phyloP scores from a whole-genome alignment of 441 rosid genomes.

The Gossypium laxum region DNA sequence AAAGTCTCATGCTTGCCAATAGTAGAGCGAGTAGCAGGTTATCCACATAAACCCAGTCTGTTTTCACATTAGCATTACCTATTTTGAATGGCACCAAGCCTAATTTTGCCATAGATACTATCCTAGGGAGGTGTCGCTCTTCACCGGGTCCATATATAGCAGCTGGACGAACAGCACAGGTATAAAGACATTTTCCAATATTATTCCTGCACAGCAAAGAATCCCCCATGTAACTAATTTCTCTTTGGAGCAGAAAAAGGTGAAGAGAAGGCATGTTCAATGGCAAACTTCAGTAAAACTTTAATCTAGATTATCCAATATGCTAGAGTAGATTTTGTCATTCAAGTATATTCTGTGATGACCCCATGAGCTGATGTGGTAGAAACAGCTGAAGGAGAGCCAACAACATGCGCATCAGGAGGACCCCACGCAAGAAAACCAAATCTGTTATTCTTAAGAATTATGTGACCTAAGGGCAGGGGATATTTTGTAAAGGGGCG shows the following conservation, averaged over 20 bases:
- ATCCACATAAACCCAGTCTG: constrained; percentile 84
- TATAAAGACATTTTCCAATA: constrained; percentile 46
- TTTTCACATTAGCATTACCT: constrained; percentile 58
- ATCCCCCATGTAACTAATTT: constrained; percentile 6
- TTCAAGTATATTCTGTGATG: not conserved
- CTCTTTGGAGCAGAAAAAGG: not conserved
- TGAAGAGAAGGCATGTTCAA: not conserved
- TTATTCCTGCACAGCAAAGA: constrained; percentile 30
- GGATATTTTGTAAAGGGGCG: no score
- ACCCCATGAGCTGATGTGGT: no score
- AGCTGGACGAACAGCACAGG: constrained; percentile 85
- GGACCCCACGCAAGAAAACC: no score
- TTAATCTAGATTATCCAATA: not conserved
- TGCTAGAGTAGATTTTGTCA: not conserved
- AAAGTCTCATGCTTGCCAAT: constrained; percentile 82
- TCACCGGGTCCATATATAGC: constrained; percentile 93
- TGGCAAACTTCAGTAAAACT: not conserved
- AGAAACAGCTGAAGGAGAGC: no score
- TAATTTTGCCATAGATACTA: constrained; percentile 54
- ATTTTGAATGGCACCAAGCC: constrained; percentile 58
- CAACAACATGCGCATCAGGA: no score
- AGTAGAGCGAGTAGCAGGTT: constrained; percentile 75
- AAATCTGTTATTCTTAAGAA: no score
- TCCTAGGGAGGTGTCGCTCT: constrained; percentile 87
- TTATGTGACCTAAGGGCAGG: no score